Evolutionary conservation across 306 rosid genomes (phyloP).

Genomic region (Corylus heterophylla): DNA sequence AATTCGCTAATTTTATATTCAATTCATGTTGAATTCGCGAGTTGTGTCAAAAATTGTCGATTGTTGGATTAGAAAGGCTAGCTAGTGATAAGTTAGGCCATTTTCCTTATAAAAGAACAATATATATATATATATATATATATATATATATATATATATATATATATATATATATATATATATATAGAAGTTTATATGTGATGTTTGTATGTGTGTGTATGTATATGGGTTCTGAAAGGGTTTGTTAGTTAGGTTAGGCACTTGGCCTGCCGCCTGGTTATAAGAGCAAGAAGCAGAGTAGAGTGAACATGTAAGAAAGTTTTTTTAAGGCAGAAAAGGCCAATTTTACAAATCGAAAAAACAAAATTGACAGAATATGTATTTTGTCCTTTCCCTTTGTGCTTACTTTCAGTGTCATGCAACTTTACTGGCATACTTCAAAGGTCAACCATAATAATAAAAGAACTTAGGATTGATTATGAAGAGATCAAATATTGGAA

Average conservation of each 20-base stretch:
- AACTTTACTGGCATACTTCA: neutral
- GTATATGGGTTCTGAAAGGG: too few species aligned
- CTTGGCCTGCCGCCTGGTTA: neutral
- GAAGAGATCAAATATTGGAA: conserved; percentile 1
- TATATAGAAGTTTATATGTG: too few species aligned
- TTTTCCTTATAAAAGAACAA: too few species aligned
- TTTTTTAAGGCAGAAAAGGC: neutral
- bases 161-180: too few species aligned
- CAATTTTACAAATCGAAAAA: neutral
- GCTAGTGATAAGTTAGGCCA: neutral
- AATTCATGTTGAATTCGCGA: too few species aligned
- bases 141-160: too few species aligned
- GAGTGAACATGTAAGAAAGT: neutral
- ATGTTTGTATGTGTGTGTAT: too few species aligned
- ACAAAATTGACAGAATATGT: neutral
- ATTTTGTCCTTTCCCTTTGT: neutral
- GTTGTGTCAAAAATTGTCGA: too few species aligned
- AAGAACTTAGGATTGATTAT: neutral
- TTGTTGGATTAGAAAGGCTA: conserved; percentile 22
- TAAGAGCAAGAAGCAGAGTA: neutral
- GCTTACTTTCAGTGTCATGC: neutral
- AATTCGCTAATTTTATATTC: too few species aligned
- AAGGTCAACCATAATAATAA: neutral
- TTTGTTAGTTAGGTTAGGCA: neutral
- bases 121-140: too few species aligned